Evolutionary conservation across 1,284 basidiomycete genomes (phyloP).

Genomic region (Ceratobasidium sp.): DNA sequence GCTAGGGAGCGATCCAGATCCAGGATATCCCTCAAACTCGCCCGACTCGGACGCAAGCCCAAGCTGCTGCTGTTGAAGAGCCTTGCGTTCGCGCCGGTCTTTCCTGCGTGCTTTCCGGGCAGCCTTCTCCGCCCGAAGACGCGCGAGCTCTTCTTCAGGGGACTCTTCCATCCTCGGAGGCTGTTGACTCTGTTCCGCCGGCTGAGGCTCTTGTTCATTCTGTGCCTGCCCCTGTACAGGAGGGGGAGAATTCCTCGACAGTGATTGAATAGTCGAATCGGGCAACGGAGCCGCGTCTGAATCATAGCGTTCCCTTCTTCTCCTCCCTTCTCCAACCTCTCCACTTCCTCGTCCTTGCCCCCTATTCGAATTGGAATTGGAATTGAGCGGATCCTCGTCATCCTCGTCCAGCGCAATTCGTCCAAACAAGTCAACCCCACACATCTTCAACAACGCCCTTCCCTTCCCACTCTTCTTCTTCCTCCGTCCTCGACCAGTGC

Average conservation of each 20-base stretch:
- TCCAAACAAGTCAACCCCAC: constrained; percentile 27
- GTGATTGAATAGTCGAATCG: constrained; percentile 28
- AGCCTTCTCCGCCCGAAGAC: constrained; percentile 32
- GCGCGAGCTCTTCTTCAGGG: constrained; percentile 37
- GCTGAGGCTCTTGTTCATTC: no score
- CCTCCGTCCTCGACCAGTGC: not conserved
- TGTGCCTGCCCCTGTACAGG: no score
- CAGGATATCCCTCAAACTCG: constrained; percentile 32
- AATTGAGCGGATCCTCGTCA: constrained; percentile 15
- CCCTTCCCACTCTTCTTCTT: constrained; percentile 31
- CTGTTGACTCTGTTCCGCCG: not conserved
- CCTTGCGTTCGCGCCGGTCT: constrained; percentile 35
- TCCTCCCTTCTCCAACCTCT: no score
- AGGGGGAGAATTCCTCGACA: no score
- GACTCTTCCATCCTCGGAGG: constrained; percentile 3
- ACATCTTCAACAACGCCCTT: constrained; percentile 1
- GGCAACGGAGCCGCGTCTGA: constrained; percentile 37
- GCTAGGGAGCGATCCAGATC: not conserved
- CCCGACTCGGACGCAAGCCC: constrained; percentile 2
- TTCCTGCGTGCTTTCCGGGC: constrained; percentile 32
- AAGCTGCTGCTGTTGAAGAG: not conserved
- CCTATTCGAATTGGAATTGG: no score
- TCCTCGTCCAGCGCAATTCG: constrained; percentile 26
- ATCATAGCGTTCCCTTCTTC: constrained; percentile 16
- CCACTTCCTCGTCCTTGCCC: no score